phyloP scores from a whole-genome alignment of 2,329 filamentous ascomycete genomes.

The Ambrosiella xylebori region DNA sequence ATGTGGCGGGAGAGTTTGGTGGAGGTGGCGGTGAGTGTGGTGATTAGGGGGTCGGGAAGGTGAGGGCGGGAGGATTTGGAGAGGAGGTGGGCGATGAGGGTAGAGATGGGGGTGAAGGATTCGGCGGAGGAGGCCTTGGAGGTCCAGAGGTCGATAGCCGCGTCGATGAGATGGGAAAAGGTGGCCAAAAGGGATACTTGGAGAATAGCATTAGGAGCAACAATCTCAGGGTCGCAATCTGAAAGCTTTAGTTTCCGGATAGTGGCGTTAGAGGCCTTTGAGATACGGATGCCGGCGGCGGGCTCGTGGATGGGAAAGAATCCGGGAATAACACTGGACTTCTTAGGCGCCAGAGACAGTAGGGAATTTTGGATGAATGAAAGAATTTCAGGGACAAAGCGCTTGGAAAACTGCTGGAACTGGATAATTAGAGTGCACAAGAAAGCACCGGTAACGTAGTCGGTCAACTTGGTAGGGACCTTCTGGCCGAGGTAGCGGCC shows the following conservation, averaged over 20 bases:
- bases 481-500: slow-evolving; percentile 68
- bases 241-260: slow-evolving; percentile 39
- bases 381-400: slow-evolving; percentile 77
- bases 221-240: slow-evolving; percentile 31
- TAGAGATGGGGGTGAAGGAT: slow-evolving; percentile 37
- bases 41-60: slow-evolving; percentile 24
- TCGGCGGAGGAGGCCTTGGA: slow-evolving; percentile 60
- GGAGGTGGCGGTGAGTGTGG: slow-evolving; percentile 25
- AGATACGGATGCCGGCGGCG: slow-evolving; percentile 32
- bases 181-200: slow-evolving; percentile 46
- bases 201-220: slow-evolving; percentile 15
- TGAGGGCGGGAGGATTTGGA: slow-evolving; percentile 24
- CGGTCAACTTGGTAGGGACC: slow-evolving; percentile 43
- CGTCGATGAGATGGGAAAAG: slow-evolving; percentile 46
- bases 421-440: slow-evolving; percentile 62
- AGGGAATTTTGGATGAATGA: slow-evolving; percentile 67
- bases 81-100: slow-evolving; percentile 40
- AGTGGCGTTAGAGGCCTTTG: slow-evolving; percentile 23
- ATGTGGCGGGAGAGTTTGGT: slow-evolving; percentile 37
- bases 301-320: slow-evolving; percentile 46
- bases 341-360: slow-evolving; percentile 42
- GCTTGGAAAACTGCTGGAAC: slow-evolving; percentile 68
- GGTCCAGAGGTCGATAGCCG: slow-evolving; percentile 56
- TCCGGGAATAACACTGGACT: slow-evolving; percentile 29
- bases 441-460: slow-evolving; percentile 60